A percentile compares a stretch with the other conserved stretches of the same genome.
These are phyloP conservation scores for Mycena polygramma DNA, from an alignment of 768 basidiomycete genomes.

Conservation along the genomic window DNA sequence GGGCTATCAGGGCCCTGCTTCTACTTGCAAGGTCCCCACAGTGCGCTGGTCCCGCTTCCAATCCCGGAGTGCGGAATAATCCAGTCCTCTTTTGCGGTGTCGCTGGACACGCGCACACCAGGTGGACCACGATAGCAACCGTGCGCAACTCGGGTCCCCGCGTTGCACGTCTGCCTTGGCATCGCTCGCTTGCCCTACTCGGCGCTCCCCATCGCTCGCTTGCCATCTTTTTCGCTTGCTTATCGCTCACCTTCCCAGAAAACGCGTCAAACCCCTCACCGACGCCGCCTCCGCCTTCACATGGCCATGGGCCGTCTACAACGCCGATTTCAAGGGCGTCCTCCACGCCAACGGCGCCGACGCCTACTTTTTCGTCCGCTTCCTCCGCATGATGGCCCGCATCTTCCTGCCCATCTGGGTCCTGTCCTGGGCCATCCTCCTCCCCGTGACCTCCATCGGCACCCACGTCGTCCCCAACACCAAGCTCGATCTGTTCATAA, in stretches of 20 bases:
- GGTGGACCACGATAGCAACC: no score
- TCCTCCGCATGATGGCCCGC: conserved; percentile 85
- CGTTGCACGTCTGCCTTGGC: not conserved
- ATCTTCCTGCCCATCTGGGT: conserved; percentile 93
- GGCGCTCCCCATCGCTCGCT: no score
- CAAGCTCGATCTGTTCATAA: conserved; percentile 80
- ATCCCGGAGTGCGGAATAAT: no score
- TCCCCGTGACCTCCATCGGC: conserved; percentile 78
- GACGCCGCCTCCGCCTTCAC: conserved; percentile 54
- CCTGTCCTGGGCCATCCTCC: conserved; percentile 86
- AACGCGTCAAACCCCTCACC: conserved; percentile 70
- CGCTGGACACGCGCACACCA: no score
- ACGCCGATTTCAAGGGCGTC: conserved; percentile 72
- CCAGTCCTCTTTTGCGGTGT: no score
- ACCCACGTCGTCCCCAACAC: conserved; percentile 59
- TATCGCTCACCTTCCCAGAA: conserved; percentile 50
- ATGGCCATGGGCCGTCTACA: conserved; percentile 78
- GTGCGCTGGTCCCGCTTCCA: no score
- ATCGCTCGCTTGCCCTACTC: not conserved
- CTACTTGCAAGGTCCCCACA: no score
- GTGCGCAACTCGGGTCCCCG: no score
- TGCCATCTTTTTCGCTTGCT: not conserved
- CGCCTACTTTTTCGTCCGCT: conserved; percentile 94
- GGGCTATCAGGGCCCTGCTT: no score
- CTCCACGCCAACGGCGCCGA: conserved; percentile 84